Percentiles rank a stretch among this genome's conserved stretches.
phyloP scores from a whole-genome alignment of 2,329 filamentous ascomycete genomes.

The Ophioceras dolichostomum region DNA sequence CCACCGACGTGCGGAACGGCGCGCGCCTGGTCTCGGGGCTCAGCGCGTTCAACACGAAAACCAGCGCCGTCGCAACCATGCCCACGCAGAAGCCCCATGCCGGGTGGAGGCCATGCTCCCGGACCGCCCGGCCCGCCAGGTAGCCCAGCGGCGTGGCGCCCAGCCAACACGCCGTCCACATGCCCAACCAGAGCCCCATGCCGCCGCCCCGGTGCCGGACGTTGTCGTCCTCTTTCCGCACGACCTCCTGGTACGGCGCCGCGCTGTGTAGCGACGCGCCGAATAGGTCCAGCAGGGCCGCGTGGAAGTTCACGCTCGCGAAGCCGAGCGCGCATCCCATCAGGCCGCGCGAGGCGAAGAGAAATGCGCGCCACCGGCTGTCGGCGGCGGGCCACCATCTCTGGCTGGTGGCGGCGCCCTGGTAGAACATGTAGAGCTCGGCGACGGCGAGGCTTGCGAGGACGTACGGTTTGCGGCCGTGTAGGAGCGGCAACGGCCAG shows the following conservation, averaged over 20 bases:
- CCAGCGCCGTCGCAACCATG: constrained; percentile 51
- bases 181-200: constrained; percentile 66
- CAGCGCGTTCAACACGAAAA: constrained; percentile 57
- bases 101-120: constrained; percentile 49
- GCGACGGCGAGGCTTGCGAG: constrained; percentile 54
- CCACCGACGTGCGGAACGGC: constrained; percentile 54
- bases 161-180: constrained; percentile 69
- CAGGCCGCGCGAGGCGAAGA: constrained; percentile 51
- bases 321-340: constrained; percentile 63
- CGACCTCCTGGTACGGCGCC: constrained; percentile 60
- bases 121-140: constrained; percentile 56
- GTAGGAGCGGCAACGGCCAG: constrained; percentile 64
- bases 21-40: constrained; percentile 62
- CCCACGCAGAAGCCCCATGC: constrained; percentile 68
- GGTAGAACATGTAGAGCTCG: constrained; percentile 63
- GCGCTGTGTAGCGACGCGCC: constrained; percentile 63
- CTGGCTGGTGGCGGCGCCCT: constrained; percentile 52
- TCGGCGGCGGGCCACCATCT: constrained; percentile 42
- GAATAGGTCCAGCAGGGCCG: constrained; percentile 61
- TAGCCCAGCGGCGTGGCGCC: constrained; percentile 63
- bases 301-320: constrained; percentile 65
- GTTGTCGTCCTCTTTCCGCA: constrained; percentile 53
- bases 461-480: constrained; percentile 70
- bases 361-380: constrained; percentile 43
- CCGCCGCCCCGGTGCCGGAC: constrained; percentile 64